These are phyloP conservation scores for Klebsormidium nitens DNA, from an alignment of 139 green algal species.

Conservation along the genomic window DNA sequence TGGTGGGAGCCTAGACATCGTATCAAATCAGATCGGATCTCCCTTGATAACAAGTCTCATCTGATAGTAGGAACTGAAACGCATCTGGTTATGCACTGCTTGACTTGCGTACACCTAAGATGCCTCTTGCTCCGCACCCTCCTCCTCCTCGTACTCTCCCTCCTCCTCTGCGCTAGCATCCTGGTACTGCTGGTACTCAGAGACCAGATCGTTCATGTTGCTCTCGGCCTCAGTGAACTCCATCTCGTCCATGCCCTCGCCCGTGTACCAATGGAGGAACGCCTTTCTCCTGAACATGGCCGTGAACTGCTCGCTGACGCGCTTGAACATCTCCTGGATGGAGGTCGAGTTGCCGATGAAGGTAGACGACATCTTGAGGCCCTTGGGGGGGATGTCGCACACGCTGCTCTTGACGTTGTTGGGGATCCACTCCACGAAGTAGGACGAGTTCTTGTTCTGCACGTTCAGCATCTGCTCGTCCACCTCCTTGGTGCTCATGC, in stretches of 20 bases:
- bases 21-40: too few species aligned
- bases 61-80: too few species aligned
- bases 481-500: conserved; percentile 97
- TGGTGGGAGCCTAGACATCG: too few species aligned
- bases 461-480: conserved; percentile 99
- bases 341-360: conserved; percentile 95
- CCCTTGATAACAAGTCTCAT: too few species aligned
- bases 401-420: conserved; percentile 98
- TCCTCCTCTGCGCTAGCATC: conserved; percentile 78
- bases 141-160: conserved; percentile 22
- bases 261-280: conserved; percentile 99
- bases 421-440: conserved; percentile 99
- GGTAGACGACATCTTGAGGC: conserved; percentile 95
- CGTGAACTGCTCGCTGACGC: conserved; percentile 96
- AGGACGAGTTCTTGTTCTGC: conserved; percentile 98
- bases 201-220: conserved; percentile 98
- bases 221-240: conserved; percentile 98
- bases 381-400: conserved; percentile 94
- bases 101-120: too few species aligned
- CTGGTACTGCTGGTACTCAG: conserved; percentile 99
- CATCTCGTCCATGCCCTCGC: conserved; percentile 99
- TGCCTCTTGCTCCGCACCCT: too few species aligned
- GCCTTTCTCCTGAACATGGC: conserved; percentile 99
- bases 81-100: too few species aligned
- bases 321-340: conserved; percentile 81